Conservation (phyloP, 139 green algal species). For the Coccomyxa sp. region DNA sequence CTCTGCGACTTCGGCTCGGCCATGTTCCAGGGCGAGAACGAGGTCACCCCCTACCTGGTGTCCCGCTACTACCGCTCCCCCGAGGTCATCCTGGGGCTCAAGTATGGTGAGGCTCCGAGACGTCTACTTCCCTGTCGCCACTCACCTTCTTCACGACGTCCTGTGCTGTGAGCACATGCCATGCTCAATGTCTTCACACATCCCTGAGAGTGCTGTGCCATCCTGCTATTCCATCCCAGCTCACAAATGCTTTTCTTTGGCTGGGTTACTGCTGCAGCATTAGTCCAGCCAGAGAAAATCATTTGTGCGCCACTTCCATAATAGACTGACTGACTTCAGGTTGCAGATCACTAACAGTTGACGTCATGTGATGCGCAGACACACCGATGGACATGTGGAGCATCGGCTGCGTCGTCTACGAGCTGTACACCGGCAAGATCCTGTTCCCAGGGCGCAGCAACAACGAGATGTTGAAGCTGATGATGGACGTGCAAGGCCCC, state of each 20-base stretch:
- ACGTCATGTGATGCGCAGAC: conserved; percentile 66
- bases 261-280: too few species aligned
- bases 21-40: conserved; percentile 93
- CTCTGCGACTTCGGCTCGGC: conserved; percentile 94
- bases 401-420: conserved; percentile 93
- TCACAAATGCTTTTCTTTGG: too few species aligned
- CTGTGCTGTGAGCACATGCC: too few species aligned
- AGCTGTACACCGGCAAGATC: conserved; percentile 96
- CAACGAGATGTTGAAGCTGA: conserved; percentile 97
- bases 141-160: too few species aligned
- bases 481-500: conserved; percentile 95
- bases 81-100: conserved; percentile 94
- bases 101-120: conserved; percentile 74
- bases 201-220: too few species aligned
- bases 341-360: too few species aligned
- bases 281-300: too few species aligned
- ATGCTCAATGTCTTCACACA: too few species aligned
- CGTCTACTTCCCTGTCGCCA: too few species aligned
- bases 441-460: conserved; percentile 93
- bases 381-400: conserved; percentile 95
- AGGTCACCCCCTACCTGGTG: conserved; percentile 96
- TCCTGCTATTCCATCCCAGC: too few species aligned
- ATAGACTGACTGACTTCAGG: too few species aligned
- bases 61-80: conserved; percentile 95
- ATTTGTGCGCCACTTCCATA: too few species aligned